phyloP scores from a whole-genome alignment of 768 basidiomycete species.

The Russula virescens region DNA sequence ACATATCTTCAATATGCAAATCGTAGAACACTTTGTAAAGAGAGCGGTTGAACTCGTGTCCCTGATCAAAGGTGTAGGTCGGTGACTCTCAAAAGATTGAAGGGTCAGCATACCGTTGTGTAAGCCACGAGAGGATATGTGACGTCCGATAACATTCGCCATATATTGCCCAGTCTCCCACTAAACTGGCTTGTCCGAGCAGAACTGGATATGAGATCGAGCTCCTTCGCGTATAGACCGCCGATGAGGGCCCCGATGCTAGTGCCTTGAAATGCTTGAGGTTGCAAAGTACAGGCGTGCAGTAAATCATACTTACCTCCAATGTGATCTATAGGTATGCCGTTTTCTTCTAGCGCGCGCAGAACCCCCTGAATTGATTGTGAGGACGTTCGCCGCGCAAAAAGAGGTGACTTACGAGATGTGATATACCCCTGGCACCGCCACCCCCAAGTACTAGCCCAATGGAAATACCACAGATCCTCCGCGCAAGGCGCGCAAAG shows the following conservation, averaged over 20 bases:
- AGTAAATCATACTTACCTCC: slow-evolving; percentile 48
- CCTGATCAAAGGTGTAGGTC: slow-evolving; percentile 41
- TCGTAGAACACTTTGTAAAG: slow-evolving; percentile 96
- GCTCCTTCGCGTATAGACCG: slow-evolving; percentile 91
- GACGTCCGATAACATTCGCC: slow-evolving; percentile 90
- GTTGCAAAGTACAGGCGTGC: not conserved
- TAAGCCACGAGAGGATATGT: slow-evolving; percentile 91
- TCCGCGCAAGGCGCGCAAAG: slow-evolving; percentile 84
- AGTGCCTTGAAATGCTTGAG: slow-evolving; percentile 44
- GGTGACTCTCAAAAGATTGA: slow-evolving; percentile 5
- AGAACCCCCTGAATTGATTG: slow-evolving; percentile 66
- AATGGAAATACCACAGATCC: slow-evolving; percentile 89
- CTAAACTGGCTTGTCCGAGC: slow-evolving; percentile 91
- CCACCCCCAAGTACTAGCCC: slow-evolving; percentile 95
- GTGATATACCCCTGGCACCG: slow-evolving; percentile 86
- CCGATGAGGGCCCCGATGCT: slow-evolving; percentile 92
- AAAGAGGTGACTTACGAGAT: slow-evolving; percentile 43
- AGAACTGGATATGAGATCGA: slow-evolving; percentile 78
- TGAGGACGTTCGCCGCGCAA: slow-evolving; percentile 30
- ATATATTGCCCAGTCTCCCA: slow-evolving; percentile 86
- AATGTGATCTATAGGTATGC: slow-evolving; percentile 91
- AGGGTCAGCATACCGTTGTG: slow-evolving; percentile 54
- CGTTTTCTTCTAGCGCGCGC: slow-evolving; percentile 84
- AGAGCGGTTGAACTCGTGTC: slow-evolving; percentile 90
- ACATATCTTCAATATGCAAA: slow-evolving; percentile 95